phyloP scores from a whole-genome alignment of 176 grass and related monocot genomes.

The Aegilops tauschii region DNA sequence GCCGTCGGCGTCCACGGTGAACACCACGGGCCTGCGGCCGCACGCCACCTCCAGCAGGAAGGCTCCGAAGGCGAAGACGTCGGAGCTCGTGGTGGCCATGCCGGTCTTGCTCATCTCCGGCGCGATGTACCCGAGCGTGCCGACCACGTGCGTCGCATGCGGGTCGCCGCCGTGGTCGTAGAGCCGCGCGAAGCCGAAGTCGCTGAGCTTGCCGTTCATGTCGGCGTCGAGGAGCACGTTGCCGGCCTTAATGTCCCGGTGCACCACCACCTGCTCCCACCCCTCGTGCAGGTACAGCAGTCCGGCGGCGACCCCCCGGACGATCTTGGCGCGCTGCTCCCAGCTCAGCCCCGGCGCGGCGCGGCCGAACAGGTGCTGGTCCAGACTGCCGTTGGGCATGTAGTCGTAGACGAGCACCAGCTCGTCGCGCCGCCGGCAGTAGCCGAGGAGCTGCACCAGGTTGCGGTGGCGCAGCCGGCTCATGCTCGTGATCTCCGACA shows the following conservation, averaged over 20 bases:
- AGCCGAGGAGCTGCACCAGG: conserved; percentile 71
- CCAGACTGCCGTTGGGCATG: conserved; percentile 71
- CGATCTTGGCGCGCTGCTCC: conserved; percentile 50
- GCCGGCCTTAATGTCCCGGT: conserved; percentile 81
- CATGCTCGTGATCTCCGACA: conserved; percentile 75
- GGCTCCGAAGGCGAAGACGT: conserved; percentile 72
- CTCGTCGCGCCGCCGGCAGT: conserved; percentile 65
- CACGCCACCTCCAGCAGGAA: conserved; percentile 63
- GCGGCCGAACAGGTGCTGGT: conserved; percentile 50
- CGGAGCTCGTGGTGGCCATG: conserved; percentile 59
- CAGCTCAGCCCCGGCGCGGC: conserved; percentile 36
- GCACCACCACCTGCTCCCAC: conserved; percentile 90
- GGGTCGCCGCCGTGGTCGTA: conserved; percentile 57
- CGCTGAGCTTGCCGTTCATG: conserved; percentile 74
- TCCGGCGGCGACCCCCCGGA: conserved; percentile 58
- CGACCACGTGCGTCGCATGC: conserved; percentile 51
- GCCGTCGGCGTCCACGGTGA: neutral
- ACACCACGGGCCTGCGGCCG: conserved; percentile 48
- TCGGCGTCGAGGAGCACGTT: conserved; percentile 81
- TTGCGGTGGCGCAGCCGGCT: conserved; percentile 74
- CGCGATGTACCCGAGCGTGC: conserved; percentile 71
- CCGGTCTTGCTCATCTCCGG: conserved; percentile 84
- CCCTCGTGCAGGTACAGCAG: conserved; percentile 82
- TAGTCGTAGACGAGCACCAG: conserved; percentile 79
- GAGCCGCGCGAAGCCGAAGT: conserved; percentile 82